Percentiles rank a stretch among this genome's conserved stretches.
Conservation (phyloP, 495 filamentous ascomycete genomes). For the Xeromyces bisporus region DNA sequence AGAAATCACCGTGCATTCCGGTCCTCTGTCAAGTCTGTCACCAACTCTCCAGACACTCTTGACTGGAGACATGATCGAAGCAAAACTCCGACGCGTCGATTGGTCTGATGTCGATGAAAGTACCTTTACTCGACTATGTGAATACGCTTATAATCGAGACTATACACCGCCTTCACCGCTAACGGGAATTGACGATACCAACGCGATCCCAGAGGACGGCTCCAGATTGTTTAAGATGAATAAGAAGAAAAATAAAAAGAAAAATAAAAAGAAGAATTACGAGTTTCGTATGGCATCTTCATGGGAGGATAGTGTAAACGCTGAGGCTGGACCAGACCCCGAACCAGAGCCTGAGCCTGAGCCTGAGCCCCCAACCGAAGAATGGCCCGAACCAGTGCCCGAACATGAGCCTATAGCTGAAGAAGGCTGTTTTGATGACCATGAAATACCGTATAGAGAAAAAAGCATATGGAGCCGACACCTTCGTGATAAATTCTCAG, state of each 20-base stretch:
- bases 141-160: conserved; percentile 12
- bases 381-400: too few relatives aligned
- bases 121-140: conserved; percentile 13
- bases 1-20: conserved; percentile 10
- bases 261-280: neutral
- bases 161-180: conserved; percentile 9
- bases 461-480: conserved; percentile 6
- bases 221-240: neutral
- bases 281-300: neutral
- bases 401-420: neutral
- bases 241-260: neutral
- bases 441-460: conserved; percentile 3
- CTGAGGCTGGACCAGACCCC: conserved; percentile 1
- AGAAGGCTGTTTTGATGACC: neutral
- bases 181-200: too few relatives aligned
- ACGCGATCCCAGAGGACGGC: neutral
- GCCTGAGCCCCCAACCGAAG: neutral
- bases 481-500: conserved; percentile 3
- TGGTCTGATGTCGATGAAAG: conserved; percentile 12
- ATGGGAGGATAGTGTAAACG: neutral
- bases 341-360: conserved; percentile 2
- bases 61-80: conserved; percentile 10
- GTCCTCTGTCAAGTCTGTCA: conserved; percentile 8
- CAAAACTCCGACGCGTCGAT: conserved; percentile 6
- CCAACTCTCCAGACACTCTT: conserved; percentile 5